Base-by-base conservation (phyloP, 495 filamentous ascomycete species). In the Lophiostoma macrostomum region DNA sequence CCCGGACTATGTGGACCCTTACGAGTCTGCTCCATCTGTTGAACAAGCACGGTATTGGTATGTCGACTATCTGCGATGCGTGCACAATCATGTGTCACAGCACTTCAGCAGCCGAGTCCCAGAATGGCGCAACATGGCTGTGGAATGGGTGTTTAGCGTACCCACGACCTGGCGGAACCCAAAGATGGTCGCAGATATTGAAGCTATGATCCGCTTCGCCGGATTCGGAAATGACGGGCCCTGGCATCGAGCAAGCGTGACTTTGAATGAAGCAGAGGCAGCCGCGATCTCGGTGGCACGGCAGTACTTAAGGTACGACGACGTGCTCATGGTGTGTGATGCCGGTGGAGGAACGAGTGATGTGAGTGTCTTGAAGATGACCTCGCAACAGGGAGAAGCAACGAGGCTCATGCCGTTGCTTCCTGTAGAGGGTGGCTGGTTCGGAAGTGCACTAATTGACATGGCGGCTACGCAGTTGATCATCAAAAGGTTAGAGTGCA, bases 41-140 rank as follows among this genome's bases (percentile, higher is more conserved):
- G 37, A 40, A 19, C 37, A 40, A 24, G 37, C 37, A 3, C 5
- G 37, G n/a, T 5, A 4, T 4, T 40, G 37, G 37, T 40, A 40
- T 40, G 16, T 40, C 12, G 37, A 40, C 13, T 40, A 40, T 40
- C 37, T 40, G 16, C 20, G 19, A 4, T 40, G 37, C 24, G 20
- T 40, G 4, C 37, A 19, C 5, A 10, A 40, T 4, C 37, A 64
- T 46, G 13, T 46, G 14, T 16, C 14, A 28, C 25, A 46, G 30
- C 25, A 46, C 32, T 46, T 32, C 16, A 20, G 14, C 25, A 46
- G 42, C 13, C 24, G 42, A 19, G 32, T 46, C 13, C 42, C 42
- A 12, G 13, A 46, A 19, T 46, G 42, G 25, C 14, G 19, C 18
- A 20, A 5, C 12, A 20, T 40, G 20, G 16, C 14, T 19, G 37